Percentiles rank a stretch among this genome's conserved stretches.
Evolutionary conservation across 352 stramenopile species (phyloP).

Genomic region (Pythium apleroticum): DNA sequence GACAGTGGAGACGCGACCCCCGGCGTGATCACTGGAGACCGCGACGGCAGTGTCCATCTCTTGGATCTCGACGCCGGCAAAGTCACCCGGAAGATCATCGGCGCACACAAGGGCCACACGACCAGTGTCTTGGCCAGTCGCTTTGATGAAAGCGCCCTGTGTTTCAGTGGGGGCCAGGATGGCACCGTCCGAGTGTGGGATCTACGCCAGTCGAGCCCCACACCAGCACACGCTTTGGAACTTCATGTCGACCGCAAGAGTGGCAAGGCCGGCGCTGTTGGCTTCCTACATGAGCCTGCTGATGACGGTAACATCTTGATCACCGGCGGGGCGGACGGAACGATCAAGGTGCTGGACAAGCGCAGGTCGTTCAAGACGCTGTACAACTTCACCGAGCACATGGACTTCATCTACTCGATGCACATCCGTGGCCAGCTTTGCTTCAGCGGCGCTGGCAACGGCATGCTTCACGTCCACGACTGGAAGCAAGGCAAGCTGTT

Average conservation of each 20-base stretch:
- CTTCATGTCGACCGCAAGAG: constrained; percentile 57
- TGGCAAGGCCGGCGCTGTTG: constrained; percentile 68
- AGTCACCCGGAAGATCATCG: constrained; percentile 38
- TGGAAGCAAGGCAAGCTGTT: constrained; percentile 62
- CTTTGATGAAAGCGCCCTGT: constrained; percentile 21
- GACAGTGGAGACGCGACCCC: background rate
- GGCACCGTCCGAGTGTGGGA: constrained; percentile 78
- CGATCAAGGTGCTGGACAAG: constrained; percentile 78
- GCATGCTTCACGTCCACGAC: constrained; percentile 85
- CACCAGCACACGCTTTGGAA: constrained; percentile 33
- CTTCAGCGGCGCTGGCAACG: constrained; percentile 81
- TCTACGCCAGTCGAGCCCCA: constrained; percentile 40
- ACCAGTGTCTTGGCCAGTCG: constrained; percentile 57
- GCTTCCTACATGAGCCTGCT: constrained; percentile 51
- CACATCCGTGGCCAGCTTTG: constrained; percentile 62
- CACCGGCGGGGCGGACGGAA: constrained; percentile 73
- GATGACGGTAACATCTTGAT: constrained; percentile 55
- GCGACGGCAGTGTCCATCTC: constrained; percentile 63
- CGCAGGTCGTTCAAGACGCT: constrained; percentile 45
- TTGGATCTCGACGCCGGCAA: constrained; percentile 54
- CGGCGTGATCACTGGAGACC: constrained; percentile 53
- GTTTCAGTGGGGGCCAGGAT: constrained; percentile 82
- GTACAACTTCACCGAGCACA: constrained; percentile 69
- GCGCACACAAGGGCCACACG: constrained; percentile 60
- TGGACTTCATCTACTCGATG: constrained; percentile 89